Conservation (phyloP, 225 moss, liverwort and hornwort genomes). For the Climacium dendroides region DNA sequence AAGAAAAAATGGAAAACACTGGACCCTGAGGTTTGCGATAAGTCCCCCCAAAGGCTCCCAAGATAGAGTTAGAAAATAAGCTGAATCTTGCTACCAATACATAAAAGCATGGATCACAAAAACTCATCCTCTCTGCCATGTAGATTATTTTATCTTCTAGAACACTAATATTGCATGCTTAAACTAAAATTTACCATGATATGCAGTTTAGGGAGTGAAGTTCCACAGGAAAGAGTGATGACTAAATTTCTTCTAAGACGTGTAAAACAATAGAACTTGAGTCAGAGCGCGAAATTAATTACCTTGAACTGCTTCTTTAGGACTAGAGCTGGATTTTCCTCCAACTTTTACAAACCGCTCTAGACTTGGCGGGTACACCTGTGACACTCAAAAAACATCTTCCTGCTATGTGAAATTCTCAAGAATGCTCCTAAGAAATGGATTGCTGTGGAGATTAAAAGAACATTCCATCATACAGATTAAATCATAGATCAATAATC, state of each 20-base stretch:
- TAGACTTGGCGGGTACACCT: conserved; percentile 76
- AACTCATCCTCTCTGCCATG: neutral
- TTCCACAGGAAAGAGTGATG: neutral
- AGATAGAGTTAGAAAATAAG: neutral
- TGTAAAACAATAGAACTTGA: neutral
- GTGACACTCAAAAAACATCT: neutral
- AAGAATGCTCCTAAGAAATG: neutral
- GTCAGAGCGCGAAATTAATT: neutral
- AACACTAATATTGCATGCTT: neutral
- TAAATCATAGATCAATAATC: neutral
- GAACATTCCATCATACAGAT: neutral
- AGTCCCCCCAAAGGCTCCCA: neutral
- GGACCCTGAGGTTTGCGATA: neutral
- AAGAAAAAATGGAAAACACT: neutral
- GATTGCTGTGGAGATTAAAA: neutral
- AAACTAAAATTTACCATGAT: neutral
- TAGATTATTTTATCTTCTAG: neutral
- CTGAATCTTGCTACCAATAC: neutral
- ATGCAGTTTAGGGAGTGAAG: neutral
- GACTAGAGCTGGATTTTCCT: conserved; percentile 53
- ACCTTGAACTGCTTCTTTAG: conserved; percentile 77
- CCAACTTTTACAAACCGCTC: conserved; percentile 72
- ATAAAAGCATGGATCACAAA: neutral
- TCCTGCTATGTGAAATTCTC: neutral
- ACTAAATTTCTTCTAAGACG: neutral